Conservation (phyloP, 2,329 filamentous ascomycete species). For the Ascochyta viciae-villosae region DNA sequence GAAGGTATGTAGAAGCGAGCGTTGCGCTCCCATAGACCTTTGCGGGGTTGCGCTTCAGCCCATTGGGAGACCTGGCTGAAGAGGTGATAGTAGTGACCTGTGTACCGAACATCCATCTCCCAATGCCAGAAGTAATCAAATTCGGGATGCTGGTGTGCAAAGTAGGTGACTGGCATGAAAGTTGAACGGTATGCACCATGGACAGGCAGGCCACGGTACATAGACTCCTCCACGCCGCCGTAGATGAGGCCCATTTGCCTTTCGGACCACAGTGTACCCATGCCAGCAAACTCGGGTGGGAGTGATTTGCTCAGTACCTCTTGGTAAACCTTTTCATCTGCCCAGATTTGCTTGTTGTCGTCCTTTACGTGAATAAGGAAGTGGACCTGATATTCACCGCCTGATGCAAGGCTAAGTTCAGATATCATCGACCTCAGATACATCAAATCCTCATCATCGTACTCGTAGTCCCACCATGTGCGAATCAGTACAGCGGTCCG, state of each 20-base stretch:
- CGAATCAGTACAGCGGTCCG: conserved; percentile 82
- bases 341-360: conserved; percentile 79
- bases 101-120: conserved; percentile 94
- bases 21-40: conserved; percentile 79
- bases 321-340: conserved; percentile 76
- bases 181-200: conserved; percentile 76
- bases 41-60: conserved; percentile 71
- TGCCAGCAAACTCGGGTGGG: conserved; percentile 58
- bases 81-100: conserved; percentile 85
- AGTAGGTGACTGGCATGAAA: conserved; percentile 94
- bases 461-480: conserved; percentile 81
- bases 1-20: conserved; percentile 78
- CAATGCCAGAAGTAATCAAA: conserved; percentile 94
- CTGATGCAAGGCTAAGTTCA: conserved; percentile 78
- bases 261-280: conserved; percentile 62
- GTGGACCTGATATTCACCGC: conserved; percentile 82
- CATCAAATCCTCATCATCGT: conserved; percentile 80
- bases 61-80: conserved; percentile 72
- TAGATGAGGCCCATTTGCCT: conserved; percentile 63
- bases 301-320: conserved; percentile 63
- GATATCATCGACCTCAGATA: conserved; percentile 82
- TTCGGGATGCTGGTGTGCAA: conserved; percentile 85
- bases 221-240: conserved; percentile 57
- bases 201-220: conserved; percentile 67
- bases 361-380: conserved; percentile 88